Evolutionary conservation across 306 rosid genomes (phyloP).

Genomic region (Begonia loranthoides): DNA sequence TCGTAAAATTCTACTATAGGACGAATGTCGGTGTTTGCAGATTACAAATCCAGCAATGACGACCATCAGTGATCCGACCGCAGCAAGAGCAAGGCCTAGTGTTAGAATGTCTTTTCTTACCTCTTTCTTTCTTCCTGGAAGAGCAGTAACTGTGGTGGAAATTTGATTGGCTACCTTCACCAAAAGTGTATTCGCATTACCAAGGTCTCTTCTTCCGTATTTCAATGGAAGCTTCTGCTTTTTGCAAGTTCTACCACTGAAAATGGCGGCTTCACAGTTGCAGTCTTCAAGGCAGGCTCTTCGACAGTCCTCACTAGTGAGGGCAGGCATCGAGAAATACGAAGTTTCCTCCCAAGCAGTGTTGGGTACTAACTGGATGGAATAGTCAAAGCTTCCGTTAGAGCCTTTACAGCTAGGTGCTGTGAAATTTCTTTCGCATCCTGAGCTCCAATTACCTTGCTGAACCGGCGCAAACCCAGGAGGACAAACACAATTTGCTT

Average conservation of each 20-base stretch:
- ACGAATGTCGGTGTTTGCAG: neutral
- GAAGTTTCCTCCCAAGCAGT: neutral
- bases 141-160: neutral
- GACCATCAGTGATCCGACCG: neutral
- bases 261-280: constrained; percentile 12
- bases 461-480: neutral
- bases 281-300: constrained; percentile 13
- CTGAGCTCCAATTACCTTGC: neutral
- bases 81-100: neutral
- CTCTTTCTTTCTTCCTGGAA: neutral
- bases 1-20: neutral
- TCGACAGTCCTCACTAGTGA: constrained; percentile 1
- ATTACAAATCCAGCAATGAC: neutral
- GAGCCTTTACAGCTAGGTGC: neutral
- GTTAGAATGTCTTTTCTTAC: neutral
- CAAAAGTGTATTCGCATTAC: neutral
- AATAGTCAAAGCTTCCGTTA: neutral
- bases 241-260: neutral
- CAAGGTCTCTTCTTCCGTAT: neutral
- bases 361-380: neutral
- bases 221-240: constrained; percentile 18
- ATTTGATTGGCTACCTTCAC: constrained; percentile 8
- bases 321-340: neutral
- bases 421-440: constrained; percentile 7
- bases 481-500: neutral